A percentile compares a stretch with the other conserved stretches of the same genome.
These are phyloP conservation scores for Penicillium lagena DNA, from an alignment of 495 filamentous ascomycete species.

Conservation along the genomic window DNA sequence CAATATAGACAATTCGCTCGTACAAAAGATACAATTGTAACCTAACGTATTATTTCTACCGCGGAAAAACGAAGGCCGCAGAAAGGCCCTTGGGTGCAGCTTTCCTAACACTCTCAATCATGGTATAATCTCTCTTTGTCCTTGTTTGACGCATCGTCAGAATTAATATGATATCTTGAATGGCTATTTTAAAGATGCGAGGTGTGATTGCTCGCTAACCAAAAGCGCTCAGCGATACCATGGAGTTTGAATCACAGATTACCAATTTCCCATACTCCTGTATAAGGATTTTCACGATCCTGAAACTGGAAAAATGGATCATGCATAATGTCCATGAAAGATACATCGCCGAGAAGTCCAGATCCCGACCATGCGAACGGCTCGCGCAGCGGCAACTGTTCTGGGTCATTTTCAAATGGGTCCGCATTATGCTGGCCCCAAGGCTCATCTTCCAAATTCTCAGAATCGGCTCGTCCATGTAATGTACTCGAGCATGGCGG, in stretches of 20 bases:
- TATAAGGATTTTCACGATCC: slow-evolving; percentile 19
- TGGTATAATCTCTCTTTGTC: no score
- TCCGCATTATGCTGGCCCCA: not conserved
- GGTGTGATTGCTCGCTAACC: no score
- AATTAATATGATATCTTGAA: no score
- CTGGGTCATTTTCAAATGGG: not conserved
- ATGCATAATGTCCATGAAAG: slow-evolving; percentile 19
- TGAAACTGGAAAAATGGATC: slow-evolving; percentile 26
- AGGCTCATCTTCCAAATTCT: slow-evolving; percentile 1
- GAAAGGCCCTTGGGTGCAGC: no score
- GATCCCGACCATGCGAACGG: slow-evolving; percentile 4
- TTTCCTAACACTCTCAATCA: no score
- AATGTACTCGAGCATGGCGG: slow-evolving; percentile 17
- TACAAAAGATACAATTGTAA: no score
- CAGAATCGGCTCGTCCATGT: not conserved
- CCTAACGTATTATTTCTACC: no score
- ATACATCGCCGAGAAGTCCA: slow-evolving; percentile 23
- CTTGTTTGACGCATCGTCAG: no score
- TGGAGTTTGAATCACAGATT: slow-evolving; percentile 9
- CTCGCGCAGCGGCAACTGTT: slow-evolving; percentile 4
- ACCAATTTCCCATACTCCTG: slow-evolving; percentile 20
- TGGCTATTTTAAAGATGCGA: no score
- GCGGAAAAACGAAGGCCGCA: no score
- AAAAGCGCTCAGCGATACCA: no score
- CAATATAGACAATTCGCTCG: no score